Evolutionary conservation across 169 alveolate genomes (phyloP), one percentile per base, ranked within the genome.

Genomic region (Toxoplasma gondii): DNA sequence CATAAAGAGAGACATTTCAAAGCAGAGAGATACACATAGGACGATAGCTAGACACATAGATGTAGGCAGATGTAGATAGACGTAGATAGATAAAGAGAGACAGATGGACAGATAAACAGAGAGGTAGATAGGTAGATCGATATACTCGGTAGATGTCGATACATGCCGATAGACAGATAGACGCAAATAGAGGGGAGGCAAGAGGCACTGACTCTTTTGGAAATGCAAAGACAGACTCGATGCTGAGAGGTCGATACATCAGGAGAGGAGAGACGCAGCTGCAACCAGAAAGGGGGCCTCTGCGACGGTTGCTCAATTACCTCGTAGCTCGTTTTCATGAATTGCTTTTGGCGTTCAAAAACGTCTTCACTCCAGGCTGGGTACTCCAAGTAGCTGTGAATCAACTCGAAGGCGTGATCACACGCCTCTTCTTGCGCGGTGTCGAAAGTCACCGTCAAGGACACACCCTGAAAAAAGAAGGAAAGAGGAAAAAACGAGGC

Each of bases 321-420:
- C 74, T 64, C 74, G 74, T 64, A 64, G 74, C 74, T 64, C 31
- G 74, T 64, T 64, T 64, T 64, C 74, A 64, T 64, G n/a, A 64
- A 64, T 27, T 64, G 74, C 22, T 64, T 64, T 64, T 64, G 74
- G 4, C 74, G 74, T 31, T 64, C 74, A 31, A 64, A 64, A 27
- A 64, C 74, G 74, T 64, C 74, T 64, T 64, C 74, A 19, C 74
- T 64, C 74, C 74, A 64, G 4, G n/a, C 4, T 31, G 74, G 74
- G 22, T 64, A 19, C 29, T 64, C 74, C 31, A 64, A 31, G 29
- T 64, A 64, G 74, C 74, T 22, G n/a, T 64, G 74, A 1, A 64
- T 16, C 74, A 64, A 64, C 74, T 64, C 74, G 74, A 64, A 64
- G 74, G n/a, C 74, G 74, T 27, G 74, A 7, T 64, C 74, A 10